These are phyloP conservation scores for Populus ilicifolia DNA, from an alignment of 345 rosid genomes.

Conservation along the genomic window DNA sequence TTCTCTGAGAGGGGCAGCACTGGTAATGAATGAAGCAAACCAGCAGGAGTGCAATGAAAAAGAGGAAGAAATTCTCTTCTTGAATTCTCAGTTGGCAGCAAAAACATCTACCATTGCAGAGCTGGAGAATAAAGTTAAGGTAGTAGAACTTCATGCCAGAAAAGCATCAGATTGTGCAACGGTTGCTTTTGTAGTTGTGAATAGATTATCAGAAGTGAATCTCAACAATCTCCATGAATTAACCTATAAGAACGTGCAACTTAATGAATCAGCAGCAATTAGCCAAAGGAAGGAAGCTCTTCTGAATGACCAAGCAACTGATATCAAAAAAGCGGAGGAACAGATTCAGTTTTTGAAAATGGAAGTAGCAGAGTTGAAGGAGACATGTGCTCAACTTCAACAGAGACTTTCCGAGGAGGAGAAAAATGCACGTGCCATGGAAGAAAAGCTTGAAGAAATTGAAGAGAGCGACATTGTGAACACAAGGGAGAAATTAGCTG, in stretches of 20 bases:
- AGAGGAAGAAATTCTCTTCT: slow-evolving; percentile 49
- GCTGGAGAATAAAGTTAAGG: slow-evolving; percentile 58
- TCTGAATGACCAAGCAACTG: slow-evolving; percentile 35
- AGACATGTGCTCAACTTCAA: slow-evolving; percentile 41
- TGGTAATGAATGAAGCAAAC: slow-evolving; percentile 80
- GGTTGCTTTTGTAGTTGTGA: slow-evolving; percentile 69
- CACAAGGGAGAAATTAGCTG: slow-evolving; percentile 55
- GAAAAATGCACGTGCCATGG: slow-evolving; percentile 40
- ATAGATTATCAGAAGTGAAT: slow-evolving; percentile 57
- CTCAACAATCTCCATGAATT: slow-evolving; percentile 35
- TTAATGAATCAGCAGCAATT: slow-evolving; percentile 40
- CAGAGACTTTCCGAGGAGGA: slow-evolving; percentile 49
- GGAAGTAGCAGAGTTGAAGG: slow-evolving; percentile 44
- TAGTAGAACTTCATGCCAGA: slow-evolving; percentile 40
- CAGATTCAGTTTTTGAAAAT: slow-evolving; percentile 39
- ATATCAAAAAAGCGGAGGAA: slow-evolving; percentile 37
- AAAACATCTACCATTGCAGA: slow-evolving; percentile 39
- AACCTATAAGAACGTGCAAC: slow-evolving; percentile 46
- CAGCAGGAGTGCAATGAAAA: slow-evolving; percentile 74
- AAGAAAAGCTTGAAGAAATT: slow-evolving; percentile 50
- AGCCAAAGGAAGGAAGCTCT: slow-evolving; percentile 39
- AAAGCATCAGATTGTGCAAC: slow-evolving; percentile 66
- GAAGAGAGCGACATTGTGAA: slow-evolving; percentile 51
- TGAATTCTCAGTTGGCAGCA: slow-evolving; percentile 52
- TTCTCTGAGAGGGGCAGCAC: slow-evolving; percentile 81